Percentiles rank a stretch among this genome's conserved stretches.
phyloP scores from a whole-genome alignment of 1,139 yeast genomes.

The Geotrichum reessii region DNA sequence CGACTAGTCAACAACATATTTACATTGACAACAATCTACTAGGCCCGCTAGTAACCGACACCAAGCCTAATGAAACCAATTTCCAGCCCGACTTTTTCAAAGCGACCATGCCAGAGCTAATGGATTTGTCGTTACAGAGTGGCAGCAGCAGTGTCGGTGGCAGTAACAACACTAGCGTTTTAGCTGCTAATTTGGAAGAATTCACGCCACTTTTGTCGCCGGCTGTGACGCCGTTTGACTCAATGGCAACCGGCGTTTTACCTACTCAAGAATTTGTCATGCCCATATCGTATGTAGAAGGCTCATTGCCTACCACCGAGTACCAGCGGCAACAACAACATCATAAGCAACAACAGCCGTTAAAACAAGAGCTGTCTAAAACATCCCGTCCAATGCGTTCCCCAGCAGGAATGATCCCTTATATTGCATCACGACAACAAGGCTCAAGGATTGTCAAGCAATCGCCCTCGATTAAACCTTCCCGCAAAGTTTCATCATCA shows the following conservation, averaged over 20 bases:
- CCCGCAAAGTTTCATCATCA: slow-evolving; percentile 16
- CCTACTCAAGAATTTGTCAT: slow-evolving; percentile 29
- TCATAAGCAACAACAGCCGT: slow-evolving; percentile 14
- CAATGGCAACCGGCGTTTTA: slow-evolving; percentile 23
- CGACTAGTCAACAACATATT: neutral
- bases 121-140: slow-evolving; percentile 4
- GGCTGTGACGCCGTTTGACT: slow-evolving; percentile 60
- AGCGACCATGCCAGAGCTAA: slow-evolving; percentile 23
- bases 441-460: slow-evolving; percentile 23
- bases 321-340: slow-evolving; percentile 12
- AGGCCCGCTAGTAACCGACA: neutral
- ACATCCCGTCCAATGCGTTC: slow-evolving; percentile 6
- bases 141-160: neutral
- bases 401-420: slow-evolving; percentile 19
- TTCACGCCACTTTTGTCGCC: slow-evolving; percentile 77
- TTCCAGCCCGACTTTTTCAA: slow-evolving; percentile 25
- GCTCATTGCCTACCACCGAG: slow-evolving; percentile 26
- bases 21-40: neutral
- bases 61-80: neutral
- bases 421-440: slow-evolving; percentile 8
- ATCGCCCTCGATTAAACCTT: slow-evolving; percentile 26
- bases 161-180: neutral
- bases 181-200: slow-evolving; percentile 21
- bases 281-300: slow-evolving; percentile 38
- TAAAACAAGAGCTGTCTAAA: slow-evolving; percentile 13